phyloP scores from a whole-genome alignment of 2,329 filamentous ascomycete genomes.

The Ascochyta pisi region DNA sequence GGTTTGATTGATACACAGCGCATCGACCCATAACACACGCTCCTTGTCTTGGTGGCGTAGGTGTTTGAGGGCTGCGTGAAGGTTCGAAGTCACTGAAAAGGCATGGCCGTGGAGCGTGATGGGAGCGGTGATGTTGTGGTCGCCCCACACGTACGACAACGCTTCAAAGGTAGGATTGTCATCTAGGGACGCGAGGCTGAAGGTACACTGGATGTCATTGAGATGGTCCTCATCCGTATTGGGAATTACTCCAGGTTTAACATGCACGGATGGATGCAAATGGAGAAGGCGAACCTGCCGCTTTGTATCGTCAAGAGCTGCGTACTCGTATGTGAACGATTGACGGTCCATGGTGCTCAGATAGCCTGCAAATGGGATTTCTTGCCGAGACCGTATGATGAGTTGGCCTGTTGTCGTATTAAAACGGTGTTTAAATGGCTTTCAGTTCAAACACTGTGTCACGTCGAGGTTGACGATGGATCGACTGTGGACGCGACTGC shows the following conservation, averaged over 20 bases:
- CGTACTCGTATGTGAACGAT: background rate
- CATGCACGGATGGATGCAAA: background rate
- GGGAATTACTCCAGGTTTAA: background rate
- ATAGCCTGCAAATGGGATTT: too few species aligned
- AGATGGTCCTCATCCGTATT: background rate
- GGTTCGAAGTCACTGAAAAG: constrained; percentile 21
- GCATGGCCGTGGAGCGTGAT: constrained; percentile 8
- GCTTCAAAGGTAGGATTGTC: background rate
- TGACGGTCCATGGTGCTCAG: background rate
- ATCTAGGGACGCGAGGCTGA: constrained; percentile 1
- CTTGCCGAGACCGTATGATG: too few species aligned
- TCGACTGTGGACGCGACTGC: too few species aligned
- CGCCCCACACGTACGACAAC: constrained; percentile 29
- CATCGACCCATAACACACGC: constrained; percentile 26
- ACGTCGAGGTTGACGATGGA: too few species aligned
- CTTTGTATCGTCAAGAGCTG: background rate
- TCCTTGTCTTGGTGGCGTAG: constrained; percentile 11
- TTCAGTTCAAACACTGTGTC: too few species aligned
- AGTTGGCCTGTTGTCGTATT: too few species aligned
- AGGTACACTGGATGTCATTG: background rate
- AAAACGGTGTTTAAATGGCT: too few species aligned
- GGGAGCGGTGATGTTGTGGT: background rate
- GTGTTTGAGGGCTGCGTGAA: constrained; percentile 21
- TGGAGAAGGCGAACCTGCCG: constrained; percentile 5
- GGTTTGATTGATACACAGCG: constrained; percentile 30